These are phyloP conservation scores for Rubus parviflorus DNA, from an alignment of 306 rosid species.

Conservation along the genomic window DNA sequence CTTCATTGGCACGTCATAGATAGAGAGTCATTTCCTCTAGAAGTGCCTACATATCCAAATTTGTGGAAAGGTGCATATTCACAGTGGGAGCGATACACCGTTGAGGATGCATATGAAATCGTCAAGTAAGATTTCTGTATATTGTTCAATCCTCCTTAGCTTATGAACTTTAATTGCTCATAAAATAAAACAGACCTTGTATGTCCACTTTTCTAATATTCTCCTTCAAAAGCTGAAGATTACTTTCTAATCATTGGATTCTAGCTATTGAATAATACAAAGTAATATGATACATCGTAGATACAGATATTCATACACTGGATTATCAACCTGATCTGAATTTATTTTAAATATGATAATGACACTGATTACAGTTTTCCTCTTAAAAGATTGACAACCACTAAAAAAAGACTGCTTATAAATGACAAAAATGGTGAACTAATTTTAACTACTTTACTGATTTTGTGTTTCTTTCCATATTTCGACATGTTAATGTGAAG, in stretches of 20 bases:
- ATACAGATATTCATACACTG: neutral
- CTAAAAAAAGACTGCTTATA: neutral
- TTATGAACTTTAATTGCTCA: constrained; percentile 17
- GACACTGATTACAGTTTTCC: neutral
- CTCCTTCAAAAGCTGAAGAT: neutral
- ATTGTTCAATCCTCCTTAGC: constrained; percentile 27
- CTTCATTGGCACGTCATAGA: constrained; percentile 98
- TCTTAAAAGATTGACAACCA: neutral
- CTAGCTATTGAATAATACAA: neutral
- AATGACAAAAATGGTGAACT: neutral
- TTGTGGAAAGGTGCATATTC: constrained; percentile 95
- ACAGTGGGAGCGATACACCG: constrained; percentile 86
- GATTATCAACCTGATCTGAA: neutral
- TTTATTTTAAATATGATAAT: neutral
- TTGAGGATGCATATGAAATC: constrained; percentile 86
- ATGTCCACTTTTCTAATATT: neutral
- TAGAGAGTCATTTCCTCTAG: constrained; percentile 84
- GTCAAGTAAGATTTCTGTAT: constrained; percentile 64
- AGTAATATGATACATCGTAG: neutral
- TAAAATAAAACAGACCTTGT: neutral
- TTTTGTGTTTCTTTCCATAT: constrained; percentile 41
- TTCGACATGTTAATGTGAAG: constrained; percentile 45
- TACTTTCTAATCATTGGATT: constrained; percentile 7
- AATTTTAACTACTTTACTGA: constrained; percentile 18
- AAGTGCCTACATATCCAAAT: constrained; percentile 83